Base-by-base conservation (phyloP, 1,284 basidiomycete genomes). In the Boletus semigastroideus region DNA sequence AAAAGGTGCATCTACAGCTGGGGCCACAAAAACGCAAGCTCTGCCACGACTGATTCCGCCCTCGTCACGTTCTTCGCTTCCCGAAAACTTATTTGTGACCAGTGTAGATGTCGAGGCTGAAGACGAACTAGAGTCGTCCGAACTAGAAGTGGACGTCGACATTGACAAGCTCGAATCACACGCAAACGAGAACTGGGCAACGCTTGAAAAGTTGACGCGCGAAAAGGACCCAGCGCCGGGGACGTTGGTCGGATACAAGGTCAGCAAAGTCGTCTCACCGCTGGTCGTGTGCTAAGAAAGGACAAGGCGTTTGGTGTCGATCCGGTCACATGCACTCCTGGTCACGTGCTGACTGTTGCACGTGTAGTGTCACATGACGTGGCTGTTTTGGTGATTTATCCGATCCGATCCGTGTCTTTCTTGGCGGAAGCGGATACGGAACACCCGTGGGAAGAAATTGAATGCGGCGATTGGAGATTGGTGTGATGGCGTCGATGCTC, bases 21-120 rank as follows among this genome's bases (percentile, higher is more conserved):
- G 3, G 4, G 5, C n/a, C 16, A 12, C 9, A 20, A 16, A 3
- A 72, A 66, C 19, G 37, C 36, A 31, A 45, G 27, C 58, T 49
- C 49, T n/a, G 19, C 62, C 70, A 13, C 75, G 72, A 1, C 67
- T 89, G 9, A 61, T 88, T 36, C 82, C 87, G 1, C 88, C 88
- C 0, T 89, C 71, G 12, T 59, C 58, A 46, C 62, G 67, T 2
- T 3, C 55, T 9, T 52, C 56, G 27, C 43, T 72, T 2, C 69
- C 69, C 0, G 37, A 53, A 4, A 70, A 72, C 30, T 11, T 70
- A 14, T 65, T 70, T 33, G 70, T 70, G 31, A 71, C 71, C 6
- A 68, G 70, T 33, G 48, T 70, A 9, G 64, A 70, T 39, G 70
- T 72, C 36, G 70, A 71, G 45, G 63, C 56, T 4, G 59, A 44